phyloP scores from a whole-genome alignment of 768 basidiomycete species.

The Mycena alexandri region DNA sequence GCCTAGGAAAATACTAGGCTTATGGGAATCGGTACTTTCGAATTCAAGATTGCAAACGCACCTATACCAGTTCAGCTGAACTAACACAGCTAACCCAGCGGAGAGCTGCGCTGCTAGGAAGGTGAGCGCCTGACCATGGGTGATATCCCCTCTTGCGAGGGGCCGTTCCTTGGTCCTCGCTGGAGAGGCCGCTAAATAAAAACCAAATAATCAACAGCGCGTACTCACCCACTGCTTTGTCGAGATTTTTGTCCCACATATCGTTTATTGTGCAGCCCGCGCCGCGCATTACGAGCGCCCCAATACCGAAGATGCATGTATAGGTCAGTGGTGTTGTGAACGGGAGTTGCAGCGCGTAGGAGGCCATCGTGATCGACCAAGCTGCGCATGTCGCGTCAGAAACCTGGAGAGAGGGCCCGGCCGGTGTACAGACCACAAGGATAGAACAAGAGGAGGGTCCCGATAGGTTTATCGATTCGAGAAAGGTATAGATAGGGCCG shows the following conservation, averaged over 20 bases:
- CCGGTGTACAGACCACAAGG: conserved; percentile 82
- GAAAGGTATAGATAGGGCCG: conserved; percentile 89
- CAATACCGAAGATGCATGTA: conserved; percentile 85
- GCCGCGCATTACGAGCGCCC: conserved; percentile 95
- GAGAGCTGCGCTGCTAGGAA: conserved; percentile 89
- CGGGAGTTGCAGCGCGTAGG: conserved; percentile 81
- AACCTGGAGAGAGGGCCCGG: not conserved
- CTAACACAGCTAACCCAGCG: conserved; percentile 84
- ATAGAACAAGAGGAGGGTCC: conserved; percentile 90
- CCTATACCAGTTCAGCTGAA: conserved; percentile 98
- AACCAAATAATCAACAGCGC: not conserved
- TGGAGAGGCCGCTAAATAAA: conserved; percentile 45
- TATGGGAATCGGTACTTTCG: conserved; percentile 14
- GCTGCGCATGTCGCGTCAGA: conserved; percentile 63
- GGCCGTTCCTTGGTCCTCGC: conserved; percentile 91
- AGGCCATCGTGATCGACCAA: conserved; percentile 98
- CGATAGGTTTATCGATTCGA: conserved; percentile 96
- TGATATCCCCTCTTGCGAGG: conserved; percentile 86
- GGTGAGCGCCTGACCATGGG: conserved; percentile 75
- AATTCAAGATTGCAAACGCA: conserved; percentile 48
- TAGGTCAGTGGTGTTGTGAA: conserved; percentile 79
- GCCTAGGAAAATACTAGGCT: conserved; percentile 85
- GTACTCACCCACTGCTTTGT: conserved; percentile 87
- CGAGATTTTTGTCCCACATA: conserved; percentile 96
- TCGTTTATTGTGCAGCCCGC: conserved; percentile 99